phyloP scores from a whole-genome alignment of 1,139 yeast genomes.

The Candida frijolesensis region DNA sequence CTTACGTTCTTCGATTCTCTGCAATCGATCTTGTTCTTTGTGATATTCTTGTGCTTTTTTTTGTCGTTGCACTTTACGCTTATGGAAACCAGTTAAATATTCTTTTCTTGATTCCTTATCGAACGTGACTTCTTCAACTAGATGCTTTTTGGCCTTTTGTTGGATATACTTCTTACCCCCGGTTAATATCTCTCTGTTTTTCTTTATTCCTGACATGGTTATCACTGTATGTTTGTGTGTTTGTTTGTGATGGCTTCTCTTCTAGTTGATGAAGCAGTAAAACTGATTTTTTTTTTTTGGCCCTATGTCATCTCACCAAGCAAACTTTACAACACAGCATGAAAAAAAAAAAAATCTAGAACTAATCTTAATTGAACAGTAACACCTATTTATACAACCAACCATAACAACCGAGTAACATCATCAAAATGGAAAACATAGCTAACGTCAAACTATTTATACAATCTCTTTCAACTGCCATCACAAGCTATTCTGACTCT shows the following conservation, averaged over 20 bases:
- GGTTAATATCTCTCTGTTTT: conserved; percentile 83
- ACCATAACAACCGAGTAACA: background rate
- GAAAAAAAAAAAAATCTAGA: background rate
- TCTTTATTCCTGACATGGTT: conserved; percentile 19
- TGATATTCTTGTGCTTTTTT: conserved; percentile 78
- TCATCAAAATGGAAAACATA: conserved; percentile 43
- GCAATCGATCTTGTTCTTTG: conserved; percentile 75
- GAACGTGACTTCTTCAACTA: conserved; percentile 80
- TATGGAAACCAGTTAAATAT: conserved; percentile 92
- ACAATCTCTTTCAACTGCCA: conserved; percentile 29
- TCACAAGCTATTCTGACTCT: conserved; percentile 30
- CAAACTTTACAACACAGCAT: background rate
- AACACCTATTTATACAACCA: background rate
- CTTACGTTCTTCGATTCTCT: conserved; percentile 76
- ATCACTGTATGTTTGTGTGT: background rate
- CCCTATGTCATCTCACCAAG: background rate
- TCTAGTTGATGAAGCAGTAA: too few species aligned
- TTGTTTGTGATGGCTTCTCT: background rate
- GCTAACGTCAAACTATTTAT: conserved; percentile 32
- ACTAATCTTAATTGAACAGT: background rate
- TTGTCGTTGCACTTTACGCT: conserved; percentile 84
- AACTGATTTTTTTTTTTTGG: background rate
- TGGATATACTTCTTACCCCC: conserved; percentile 84
- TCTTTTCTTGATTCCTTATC: conserved; percentile 75
- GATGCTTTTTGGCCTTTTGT: conserved; percentile 60